These are phyloP conservation scores for Chalciporus sphaerocephalus DNA, from an alignment of 768 basidiomycete species.

Conservation along the genomic window DNA sequence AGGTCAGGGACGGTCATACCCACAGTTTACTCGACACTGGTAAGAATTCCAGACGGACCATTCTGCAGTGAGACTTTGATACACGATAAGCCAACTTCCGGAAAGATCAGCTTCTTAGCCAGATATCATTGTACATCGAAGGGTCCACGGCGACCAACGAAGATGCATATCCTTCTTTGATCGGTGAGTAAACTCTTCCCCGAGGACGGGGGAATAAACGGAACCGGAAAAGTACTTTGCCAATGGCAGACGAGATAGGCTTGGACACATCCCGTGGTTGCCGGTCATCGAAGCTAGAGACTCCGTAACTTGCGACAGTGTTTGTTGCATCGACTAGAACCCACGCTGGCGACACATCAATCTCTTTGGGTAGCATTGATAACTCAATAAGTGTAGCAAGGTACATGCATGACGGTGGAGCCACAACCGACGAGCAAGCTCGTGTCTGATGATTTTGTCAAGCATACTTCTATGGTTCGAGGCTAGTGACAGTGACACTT, in stretches of 20 bases:
- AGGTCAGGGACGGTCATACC: neutral
- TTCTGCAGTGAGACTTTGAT: neutral
- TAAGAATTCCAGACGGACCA: neutral
- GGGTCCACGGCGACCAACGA: neutral
- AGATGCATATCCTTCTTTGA: neutral
- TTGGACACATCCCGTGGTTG: neutral
- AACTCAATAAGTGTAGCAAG: neutral
- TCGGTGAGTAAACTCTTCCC: no score
- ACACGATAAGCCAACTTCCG: neutral
- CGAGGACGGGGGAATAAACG: no score
- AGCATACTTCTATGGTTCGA: neutral
- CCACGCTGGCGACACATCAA: neutral
- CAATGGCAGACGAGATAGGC: neutral
- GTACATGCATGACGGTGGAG: neutral
- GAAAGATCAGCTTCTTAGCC: neutral
- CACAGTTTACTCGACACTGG: neutral
- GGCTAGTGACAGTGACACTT: neutral
- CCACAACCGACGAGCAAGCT: neutral
- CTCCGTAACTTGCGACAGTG: neutral
- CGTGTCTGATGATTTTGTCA: neutral
- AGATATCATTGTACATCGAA: neutral
- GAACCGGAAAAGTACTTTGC: neutral
- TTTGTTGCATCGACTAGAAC: no score
- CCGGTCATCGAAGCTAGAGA: neutral
- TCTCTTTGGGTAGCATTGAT: neutral